Evolutionary conservation across 2,329 filamentous ascomycete genomes (phyloP), one percentile per base, ranked within the genome.

Genomic region (Fusarium dimerum): DNA sequence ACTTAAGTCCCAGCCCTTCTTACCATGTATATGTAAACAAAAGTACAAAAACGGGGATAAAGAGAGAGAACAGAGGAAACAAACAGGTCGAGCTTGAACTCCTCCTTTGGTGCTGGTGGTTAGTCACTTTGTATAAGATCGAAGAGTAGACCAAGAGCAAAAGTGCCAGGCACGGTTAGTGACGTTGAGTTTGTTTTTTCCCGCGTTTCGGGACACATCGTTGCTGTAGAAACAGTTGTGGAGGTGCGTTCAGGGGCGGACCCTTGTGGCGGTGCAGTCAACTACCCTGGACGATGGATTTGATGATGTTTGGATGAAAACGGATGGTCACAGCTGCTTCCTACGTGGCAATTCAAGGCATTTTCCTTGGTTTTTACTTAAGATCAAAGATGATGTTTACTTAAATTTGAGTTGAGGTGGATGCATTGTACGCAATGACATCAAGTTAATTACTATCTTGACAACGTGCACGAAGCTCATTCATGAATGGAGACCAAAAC

Each of bases 131-230:
- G 20, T 26, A 26, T 26, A 26, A 4, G 7, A 26, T 26, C 20
- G 20, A 26, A 5, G 38, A 26, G 47, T 45, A 50, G 11, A 32
- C 16, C 42, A 30, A 50, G 47, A 52, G 56, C 43, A 40, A 45
- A 54, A 47, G 39, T 54, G 45, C 55, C 49, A 48, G 56, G 53
- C 54, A 56, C 52, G 50, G 43, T 41, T 59, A 41, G 63, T 65
- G 65, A 64, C 63, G 61, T 64, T 52, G 55, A 34, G 52, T 61
- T 61, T 59, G 58, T 65, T 57, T 47, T 57, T 61, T 60, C 46
- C n/a, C 48, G 34, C 17, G 20, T 45, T 47, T 59, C 43, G 48
- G 43, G 15, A 34, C 42, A 42, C 12, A 9, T 1, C 15, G 63
- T 66, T 66, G 61, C 63, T 59, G 42, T 65, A 52, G 61, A 36